phyloP scores from a whole-genome alignment of 2,329 filamentous ascomycete genomes.

The Knufia petricola region DNA sequence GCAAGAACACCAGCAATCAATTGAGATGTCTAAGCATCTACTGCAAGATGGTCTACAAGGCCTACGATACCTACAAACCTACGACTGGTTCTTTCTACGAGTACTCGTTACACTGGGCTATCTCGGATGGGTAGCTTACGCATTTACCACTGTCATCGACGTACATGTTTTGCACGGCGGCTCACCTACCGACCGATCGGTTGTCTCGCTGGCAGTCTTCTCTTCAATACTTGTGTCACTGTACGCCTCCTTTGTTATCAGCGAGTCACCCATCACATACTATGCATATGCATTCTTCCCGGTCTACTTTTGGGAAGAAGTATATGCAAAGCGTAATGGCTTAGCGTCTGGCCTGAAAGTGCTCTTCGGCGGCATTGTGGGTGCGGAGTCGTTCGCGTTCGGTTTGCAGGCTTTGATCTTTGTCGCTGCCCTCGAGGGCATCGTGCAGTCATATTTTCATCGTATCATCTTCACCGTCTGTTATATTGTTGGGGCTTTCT shows the following conservation, averaged over 20 bases:
- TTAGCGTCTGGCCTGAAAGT: constrained; percentile 56
- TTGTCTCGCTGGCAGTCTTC: constrained; percentile 55
- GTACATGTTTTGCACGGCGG: constrained; percentile 71
- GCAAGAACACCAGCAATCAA: constrained; percentile 64
- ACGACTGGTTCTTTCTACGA: constrained; percentile 93
- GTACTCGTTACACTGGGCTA: constrained; percentile 84
- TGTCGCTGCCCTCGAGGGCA: constrained; percentile 64
- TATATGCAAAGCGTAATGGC: constrained; percentile 66
- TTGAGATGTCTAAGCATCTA: constrained; percentile 64
- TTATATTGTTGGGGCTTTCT: constrained; percentile 66
- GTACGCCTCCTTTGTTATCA: constrained; percentile 69
- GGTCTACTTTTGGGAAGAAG: constrained; percentile 92
- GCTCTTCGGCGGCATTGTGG: constrained; percentile 60
- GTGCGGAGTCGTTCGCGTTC: constrained; percentile 51
- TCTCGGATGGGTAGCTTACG: constrained; percentile 90
- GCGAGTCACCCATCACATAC: constrained; percentile 71
- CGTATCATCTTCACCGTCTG: constrained; percentile 76
- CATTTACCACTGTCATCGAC: constrained; percentile 78
- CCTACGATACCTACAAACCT: constrained; percentile 88
- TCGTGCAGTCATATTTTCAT: constrained; percentile 83
- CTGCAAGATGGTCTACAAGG: constrained; percentile 71
- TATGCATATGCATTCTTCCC: constrained; percentile 91
- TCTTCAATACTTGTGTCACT: constrained; percentile 64
- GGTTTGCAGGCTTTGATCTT: constrained; percentile 57
- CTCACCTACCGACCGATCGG: constrained; percentile 53